These are phyloP conservation scores for Epichloe bromicola DNA, from an alignment of 2,329 filamentous ascomycete species.

Conservation along the genomic window DNA sequence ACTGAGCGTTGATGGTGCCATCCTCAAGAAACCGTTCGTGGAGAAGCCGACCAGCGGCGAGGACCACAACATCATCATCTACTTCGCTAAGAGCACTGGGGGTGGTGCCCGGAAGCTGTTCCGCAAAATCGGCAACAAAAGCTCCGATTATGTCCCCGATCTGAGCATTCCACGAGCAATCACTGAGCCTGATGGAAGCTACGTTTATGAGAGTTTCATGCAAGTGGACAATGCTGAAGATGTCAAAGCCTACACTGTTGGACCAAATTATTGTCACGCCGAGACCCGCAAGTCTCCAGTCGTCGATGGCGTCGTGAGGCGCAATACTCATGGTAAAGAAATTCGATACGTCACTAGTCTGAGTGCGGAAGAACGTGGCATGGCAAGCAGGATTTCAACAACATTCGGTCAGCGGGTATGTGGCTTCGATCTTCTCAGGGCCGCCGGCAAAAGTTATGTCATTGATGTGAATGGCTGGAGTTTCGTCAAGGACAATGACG, in stretches of 20 bases:
- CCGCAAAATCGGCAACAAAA: conserved; percentile 97
- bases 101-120: conserved; percentile 88
- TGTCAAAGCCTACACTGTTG: conserved; percentile 97
- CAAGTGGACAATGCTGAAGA: conserved; percentile 95
- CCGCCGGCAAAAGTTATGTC: conserved; percentile 82
- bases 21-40: conserved; percentile 85
- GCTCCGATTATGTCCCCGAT: conserved; percentile 78
- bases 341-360: conserved; percentile 87
- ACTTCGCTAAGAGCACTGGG: conserved; percentile 82
- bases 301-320: conserved; percentile 86
- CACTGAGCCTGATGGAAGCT: conserved; percentile 69
- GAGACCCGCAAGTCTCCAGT: conserved; percentile 96
- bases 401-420: conserved; percentile 93
- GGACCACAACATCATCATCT: conserved; percentile 98
- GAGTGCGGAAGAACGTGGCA: conserved; percentile 64
- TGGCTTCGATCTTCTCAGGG: conserved; percentile 85
- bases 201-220: conserved; percentile 95
- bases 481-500: conserved; percentile 98
- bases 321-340: conserved; percentile 96
- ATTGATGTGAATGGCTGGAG: conserved; percentile 99
- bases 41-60: conserved; percentile 98
- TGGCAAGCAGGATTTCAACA: conserved; percentile 79
- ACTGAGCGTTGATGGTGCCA: conserved; percentile 70
- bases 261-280: conserved; percentile 83
- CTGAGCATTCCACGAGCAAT: conserved; percentile 68